Evolutionary conservation across 2,329 filamentous ascomycete species (phyloP).

Genomic region (Calcarisporium arbuscula): DNA sequence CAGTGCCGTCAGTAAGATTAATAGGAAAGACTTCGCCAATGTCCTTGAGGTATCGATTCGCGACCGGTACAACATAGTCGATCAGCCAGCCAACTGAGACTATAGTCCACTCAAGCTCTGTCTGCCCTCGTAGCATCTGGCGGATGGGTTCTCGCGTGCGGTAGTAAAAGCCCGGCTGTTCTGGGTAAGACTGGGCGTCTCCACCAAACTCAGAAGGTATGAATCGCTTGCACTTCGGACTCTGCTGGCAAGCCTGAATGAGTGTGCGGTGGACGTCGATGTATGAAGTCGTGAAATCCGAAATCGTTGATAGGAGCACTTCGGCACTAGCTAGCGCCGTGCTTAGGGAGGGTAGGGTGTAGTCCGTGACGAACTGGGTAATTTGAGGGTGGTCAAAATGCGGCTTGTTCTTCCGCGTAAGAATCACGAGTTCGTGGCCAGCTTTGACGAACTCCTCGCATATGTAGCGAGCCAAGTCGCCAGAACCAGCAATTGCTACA

Average conservation of each 20-base stretch:
- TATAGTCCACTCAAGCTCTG: constrained; percentile 12
- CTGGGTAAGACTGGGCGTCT: constrained; percentile 9
- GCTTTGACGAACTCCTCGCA: constrained; percentile 8
- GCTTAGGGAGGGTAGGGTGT: constrained; percentile 2
- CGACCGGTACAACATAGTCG: constrained; percentile 10
- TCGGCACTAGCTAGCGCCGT: constrained; percentile 5
- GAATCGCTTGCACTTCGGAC: constrained; percentile 11
- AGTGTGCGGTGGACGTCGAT: constrained; percentile 10
- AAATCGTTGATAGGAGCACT: constrained; percentile 12
- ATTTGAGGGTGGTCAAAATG: constrained; percentile 3
- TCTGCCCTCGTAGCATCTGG: constrained; percentile 6
- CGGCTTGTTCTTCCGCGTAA: constrained; percentile 9
- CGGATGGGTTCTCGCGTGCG: constrained; percentile 4
- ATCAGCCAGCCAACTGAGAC: constrained; percentile 10
- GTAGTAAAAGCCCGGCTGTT: constrained; percentile 12
- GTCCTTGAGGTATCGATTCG: constrained; percentile 8
- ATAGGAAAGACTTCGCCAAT: constrained; percentile 6
- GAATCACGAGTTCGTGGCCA: constrained; percentile 8
- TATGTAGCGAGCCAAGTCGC: constrained; percentile 11
- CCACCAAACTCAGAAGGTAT: constrained; percentile 13
- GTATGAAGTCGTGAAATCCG: constrained; percentile 8
- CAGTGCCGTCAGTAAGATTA: constrained; percentile 2
- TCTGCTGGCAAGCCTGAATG: constrained; percentile 10
- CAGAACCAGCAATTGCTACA: constrained; percentile 11
- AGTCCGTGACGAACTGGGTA: background rate